These are phyloP conservation scores for Clohesyomyces aquaticus DNA, from an alignment of 495 filamentous ascomycete species.

Conservation along the genomic window DNA sequence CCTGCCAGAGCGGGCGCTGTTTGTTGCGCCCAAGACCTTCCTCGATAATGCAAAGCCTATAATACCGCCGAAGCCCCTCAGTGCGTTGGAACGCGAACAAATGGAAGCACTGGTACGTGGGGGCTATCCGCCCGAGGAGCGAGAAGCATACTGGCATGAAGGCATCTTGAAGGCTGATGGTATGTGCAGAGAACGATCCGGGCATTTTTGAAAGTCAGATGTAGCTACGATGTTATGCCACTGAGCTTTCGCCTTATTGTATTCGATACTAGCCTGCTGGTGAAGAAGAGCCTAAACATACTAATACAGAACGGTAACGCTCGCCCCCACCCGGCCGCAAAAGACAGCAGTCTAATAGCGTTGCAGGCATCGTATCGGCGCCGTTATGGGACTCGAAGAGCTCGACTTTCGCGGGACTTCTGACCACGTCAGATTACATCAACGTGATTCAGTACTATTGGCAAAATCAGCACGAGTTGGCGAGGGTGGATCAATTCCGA, in stretches of 20 bases:
- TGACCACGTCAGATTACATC: conserved; percentile 96
- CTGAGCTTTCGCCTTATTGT: conserved; percentile 95
- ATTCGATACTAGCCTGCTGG: conserved; percentile 90
- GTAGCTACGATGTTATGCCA: conserved; percentile 97
- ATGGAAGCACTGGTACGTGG: conserved; percentile 82
- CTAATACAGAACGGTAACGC: conserved; percentile 91
- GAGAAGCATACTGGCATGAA: neutral
- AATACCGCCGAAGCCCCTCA: conserved; percentile 63
- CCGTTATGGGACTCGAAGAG: conserved; percentile 96
- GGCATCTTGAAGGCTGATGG: conserved; percentile 17
- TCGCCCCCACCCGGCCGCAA: neutral
- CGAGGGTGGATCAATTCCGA: conserved; percentile 90
- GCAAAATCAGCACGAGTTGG: conserved; percentile 90
- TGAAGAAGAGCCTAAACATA: conserved; percentile 96
- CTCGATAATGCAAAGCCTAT: conserved; percentile 57
- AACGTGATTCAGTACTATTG: conserved; percentile 99
- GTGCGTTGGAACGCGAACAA: conserved; percentile 85
- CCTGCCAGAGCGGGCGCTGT: conserved; percentile 42
- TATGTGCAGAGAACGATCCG: conserved; percentile 75
- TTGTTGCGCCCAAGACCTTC: conserved; percentile 85
- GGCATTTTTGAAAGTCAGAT: conserved; percentile 95
- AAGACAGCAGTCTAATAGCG: conserved; percentile 2
- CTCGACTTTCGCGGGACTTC: conserved; percentile 88
- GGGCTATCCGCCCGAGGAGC: neutral
- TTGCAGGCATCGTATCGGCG: conserved; percentile 95